Conservation (phyloP, 2,329 filamentous ascomycete genomes). For the Xylariales sp. region DNA sequence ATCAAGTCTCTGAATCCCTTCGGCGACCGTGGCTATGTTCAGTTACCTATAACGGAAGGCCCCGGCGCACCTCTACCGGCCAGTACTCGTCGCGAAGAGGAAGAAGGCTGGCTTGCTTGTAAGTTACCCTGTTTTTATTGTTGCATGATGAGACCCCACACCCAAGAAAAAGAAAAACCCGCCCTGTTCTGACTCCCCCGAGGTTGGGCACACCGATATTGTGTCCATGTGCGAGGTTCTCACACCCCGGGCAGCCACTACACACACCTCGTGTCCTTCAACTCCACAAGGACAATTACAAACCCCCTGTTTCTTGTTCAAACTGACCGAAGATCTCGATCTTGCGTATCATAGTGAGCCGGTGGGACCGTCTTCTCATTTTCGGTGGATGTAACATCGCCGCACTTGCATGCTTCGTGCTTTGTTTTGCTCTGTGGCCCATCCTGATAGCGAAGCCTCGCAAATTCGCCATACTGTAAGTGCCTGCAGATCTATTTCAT, state of each 20-base stretch:
- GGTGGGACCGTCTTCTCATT: conserved; percentile 92
- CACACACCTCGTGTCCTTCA: conserved; percentile 39
- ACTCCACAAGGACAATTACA: conserved; percentile 27
- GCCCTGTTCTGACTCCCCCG: no score
- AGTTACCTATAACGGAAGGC: conserved; percentile 79
- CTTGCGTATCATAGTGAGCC: conserved; percentile 66
- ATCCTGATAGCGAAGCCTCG: conserved; percentile 74
- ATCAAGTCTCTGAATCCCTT: conserved; percentile 88
- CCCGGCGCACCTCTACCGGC: conserved; percentile 83
- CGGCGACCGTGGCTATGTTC: conserved; percentile 78
- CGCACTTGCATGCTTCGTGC: conserved; percentile 85
- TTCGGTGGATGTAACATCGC: conserved; percentile 89
- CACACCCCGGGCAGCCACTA: conserved; percentile 9
- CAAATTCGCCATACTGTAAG: conserved; percentile 97
- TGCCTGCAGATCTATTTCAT: no score
- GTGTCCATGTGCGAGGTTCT: conserved; percentile 40
- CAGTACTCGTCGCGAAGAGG: conserved; percentile 80
- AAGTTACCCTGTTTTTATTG: no score
- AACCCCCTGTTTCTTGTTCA: conserved; percentile 15
- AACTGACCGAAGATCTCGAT: conserved; percentile 27
- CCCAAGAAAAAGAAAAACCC: no score
- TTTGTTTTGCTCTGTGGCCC: conserved; percentile 88
- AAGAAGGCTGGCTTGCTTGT: conserved; percentile 94
- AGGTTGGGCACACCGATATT: no score
- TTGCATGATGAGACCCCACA: no score